phyloP scores from a whole-genome alignment of 805 yeast species.

The Spencermartinsiella europaea region DNA sequence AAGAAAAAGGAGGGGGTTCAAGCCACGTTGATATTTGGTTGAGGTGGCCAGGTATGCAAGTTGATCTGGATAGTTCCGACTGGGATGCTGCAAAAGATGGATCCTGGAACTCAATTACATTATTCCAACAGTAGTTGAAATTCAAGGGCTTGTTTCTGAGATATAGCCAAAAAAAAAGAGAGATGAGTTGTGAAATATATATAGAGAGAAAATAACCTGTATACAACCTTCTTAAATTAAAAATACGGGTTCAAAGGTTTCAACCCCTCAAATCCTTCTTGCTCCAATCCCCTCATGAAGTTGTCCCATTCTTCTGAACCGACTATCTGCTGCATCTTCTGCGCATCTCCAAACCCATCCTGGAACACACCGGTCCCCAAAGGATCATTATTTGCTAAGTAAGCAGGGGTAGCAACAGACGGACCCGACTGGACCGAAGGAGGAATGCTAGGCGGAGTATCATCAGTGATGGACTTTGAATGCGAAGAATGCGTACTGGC shows the following conservation, averaged over 20 bases:
- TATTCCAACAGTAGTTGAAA: too few species aligned
- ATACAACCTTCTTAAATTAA: background rate
- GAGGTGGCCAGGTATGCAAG: slow-evolving; percentile 36
- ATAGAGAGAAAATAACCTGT: slow-evolving; percentile 19
- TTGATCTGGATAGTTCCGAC: slow-evolving; percentile 32
- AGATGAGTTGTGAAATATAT: too few species aligned
- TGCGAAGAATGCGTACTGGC: background rate
- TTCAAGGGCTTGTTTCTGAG: too few species aligned
- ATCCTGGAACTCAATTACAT: slow-evolving; percentile 30
- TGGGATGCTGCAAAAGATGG: slow-evolving; percentile 35
- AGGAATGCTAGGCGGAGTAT: slow-evolving; percentile 2
- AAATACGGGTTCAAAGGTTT: background rate
- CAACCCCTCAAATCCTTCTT: background rate
- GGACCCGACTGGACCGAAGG: background rate
- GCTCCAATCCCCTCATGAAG: slow-evolving; percentile 15
- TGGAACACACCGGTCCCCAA: slow-evolving; percentile 1
- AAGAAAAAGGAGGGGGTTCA: slow-evolving; percentile 36
- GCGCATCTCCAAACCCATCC: slow-evolving; percentile 14
- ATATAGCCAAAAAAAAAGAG: too few species aligned
- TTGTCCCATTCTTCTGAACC: slow-evolving; percentile 23
- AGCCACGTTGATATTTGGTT: slow-evolving; percentile 38
- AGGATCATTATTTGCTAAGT: background rate
- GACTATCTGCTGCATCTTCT: slow-evolving; percentile 16
- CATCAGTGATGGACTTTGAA: slow-evolving; percentile 1
- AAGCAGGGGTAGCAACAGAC: background rate